Conservation (phyloP, 805 yeast genomes). For the Jamesozyma hellenica region DNA sequence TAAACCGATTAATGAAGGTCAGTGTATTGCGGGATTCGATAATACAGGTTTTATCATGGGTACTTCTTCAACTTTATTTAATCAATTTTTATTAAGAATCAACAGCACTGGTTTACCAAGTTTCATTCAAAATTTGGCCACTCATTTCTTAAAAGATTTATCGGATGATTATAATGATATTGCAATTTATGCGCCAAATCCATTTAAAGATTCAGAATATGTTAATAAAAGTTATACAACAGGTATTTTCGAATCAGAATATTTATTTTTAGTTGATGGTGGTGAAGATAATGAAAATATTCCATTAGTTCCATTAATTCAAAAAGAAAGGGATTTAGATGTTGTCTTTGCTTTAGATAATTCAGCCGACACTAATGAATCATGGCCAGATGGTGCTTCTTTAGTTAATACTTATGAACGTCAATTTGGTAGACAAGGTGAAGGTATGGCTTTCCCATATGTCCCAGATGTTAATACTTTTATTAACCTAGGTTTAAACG, state of each 20-base stretch:
- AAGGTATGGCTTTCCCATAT: slow-evolving; percentile 62
- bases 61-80: slow-evolving; percentile 74
- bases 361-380: slow-evolving; percentile 49
- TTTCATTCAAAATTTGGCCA: slow-evolving; percentile 30
- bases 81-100: slow-evolving; percentile 49
- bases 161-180: slow-evolving; percentile 50
- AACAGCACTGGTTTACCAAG: slow-evolving; percentile 38
- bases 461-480: slow-evolving; percentile 66
- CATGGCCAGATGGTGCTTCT: slow-evolving; percentile 64
- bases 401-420: slow-evolving; percentile 46
- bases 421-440: slow-evolving; percentile 45
- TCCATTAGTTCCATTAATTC: slow-evolving; percentile 55
- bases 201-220: slow-evolving; percentile 41
- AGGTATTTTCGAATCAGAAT: slow-evolving; percentile 32
- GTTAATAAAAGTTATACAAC: slow-evolving; percentile 25
- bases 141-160: slow-evolving; percentile 38
- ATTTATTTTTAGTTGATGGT: slow-evolving; percentile 55
- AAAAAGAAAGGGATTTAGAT: slow-evolving; percentile 50
- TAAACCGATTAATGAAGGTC: slow-evolving; percentile 33
- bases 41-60: slow-evolving; percentile 77
- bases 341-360: slow-evolving; percentile 58
- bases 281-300: slow-evolving; percentile 59
- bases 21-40: slow-evolving; percentile 63
- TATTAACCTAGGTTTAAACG: slow-evolving; percentile 47
- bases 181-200: slow-evolving; percentile 66